Evolutionary conservation across 495 filamentous ascomycete species (phyloP), one percentile per base, ranked within the genome.

Genomic region (Podospora sp.): DNA sequence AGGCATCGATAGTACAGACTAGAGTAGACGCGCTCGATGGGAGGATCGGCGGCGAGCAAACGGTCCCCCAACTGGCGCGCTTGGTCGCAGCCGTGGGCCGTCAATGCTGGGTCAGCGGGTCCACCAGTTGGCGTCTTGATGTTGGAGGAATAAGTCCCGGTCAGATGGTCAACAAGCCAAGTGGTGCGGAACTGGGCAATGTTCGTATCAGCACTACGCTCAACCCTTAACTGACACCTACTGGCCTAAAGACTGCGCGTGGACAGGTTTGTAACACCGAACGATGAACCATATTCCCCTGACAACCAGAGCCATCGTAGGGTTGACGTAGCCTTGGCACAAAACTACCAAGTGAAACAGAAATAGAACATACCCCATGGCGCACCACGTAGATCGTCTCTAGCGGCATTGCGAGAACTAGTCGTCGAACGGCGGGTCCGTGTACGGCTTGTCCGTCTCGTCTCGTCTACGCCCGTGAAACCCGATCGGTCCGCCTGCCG

Each of bases 1-100:
- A 98, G 80, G 75, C 95, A 99, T 62, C 95, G 87, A 77, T 96
- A 98, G 73, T 94, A 97, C 16, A 93, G 92, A 67, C 89, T 92
- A 16, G 84, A 89, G 81, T 97, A 97, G 71, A 97, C 80, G 62
- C 87, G 84, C 25, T 93, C 90, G 60, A 91, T 83, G 36, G 89
- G 84, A 12, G 92, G 90, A 24, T 88, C 75, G 5, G 89, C 73
- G 4, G 75, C 75, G n/a, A 76, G 52, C 25, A 97, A 78, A 55
- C 92, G 83, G 4, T 77, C 78, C 11, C 87, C 91, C 27, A 98
- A 86, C 76, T 97, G 88, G 55, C 88, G 81, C n/a, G 92, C 85
- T 79, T 99, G 95, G 14, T 85, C 83, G 25, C 94, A 90, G 63
- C 95, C 95, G 68, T 98, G 87, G 9, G 90, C 88, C 22, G 94